These are phyloP conservation scores for Gleditsia sinensis DNA, from an alignment of 306 rosid genomes.

Conservation along the genomic window DNA sequence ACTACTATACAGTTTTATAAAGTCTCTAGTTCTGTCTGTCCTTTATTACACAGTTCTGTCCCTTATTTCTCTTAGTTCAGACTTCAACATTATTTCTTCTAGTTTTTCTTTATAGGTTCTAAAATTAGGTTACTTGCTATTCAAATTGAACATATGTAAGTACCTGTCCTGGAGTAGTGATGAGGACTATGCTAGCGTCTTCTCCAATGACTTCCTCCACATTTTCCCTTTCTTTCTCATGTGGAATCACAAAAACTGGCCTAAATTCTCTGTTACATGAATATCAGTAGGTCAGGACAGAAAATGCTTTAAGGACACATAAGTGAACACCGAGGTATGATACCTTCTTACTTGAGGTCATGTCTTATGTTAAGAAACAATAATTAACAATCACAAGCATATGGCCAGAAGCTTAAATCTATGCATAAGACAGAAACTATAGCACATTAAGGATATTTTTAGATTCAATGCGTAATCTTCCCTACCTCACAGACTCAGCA, in stretches of 20 bases:
- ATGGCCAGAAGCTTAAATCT: not conserved
- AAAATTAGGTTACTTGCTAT: not conserved
- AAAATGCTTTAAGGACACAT: not conserved
- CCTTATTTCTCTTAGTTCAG: slow-evolving; percentile 1
- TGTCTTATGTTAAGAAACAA: not conserved
- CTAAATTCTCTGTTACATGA: slow-evolving; percentile 56
- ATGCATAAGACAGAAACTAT: not conserved
- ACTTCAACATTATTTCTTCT: not conserved
- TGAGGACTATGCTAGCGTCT: slow-evolving; percentile 74
- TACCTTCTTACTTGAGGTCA: not conserved
- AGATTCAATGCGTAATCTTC: not conserved
- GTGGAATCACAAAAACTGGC: slow-evolving; percentile 93
- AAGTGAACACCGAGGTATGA: slow-evolving; percentile 21
- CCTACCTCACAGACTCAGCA: slow-evolving; percentile 48
- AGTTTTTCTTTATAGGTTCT: not conserved
- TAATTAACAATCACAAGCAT: too few relatives aligned
- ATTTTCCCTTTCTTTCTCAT: slow-evolving; percentile 84
- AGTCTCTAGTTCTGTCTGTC: not conserved
- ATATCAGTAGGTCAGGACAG: not conserved
- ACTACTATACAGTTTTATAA: not conserved
- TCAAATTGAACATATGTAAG: slow-evolving; percentile 7
- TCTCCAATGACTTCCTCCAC: slow-evolving; percentile 65
- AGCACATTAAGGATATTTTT: slow-evolving; percentile 2
- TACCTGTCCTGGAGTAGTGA: slow-evolving; percentile 97
- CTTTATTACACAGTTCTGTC: not conserved